Conservation (phyloP, 108 stramenopile species). For the Pseudonitzschia multiseries region DNA sequence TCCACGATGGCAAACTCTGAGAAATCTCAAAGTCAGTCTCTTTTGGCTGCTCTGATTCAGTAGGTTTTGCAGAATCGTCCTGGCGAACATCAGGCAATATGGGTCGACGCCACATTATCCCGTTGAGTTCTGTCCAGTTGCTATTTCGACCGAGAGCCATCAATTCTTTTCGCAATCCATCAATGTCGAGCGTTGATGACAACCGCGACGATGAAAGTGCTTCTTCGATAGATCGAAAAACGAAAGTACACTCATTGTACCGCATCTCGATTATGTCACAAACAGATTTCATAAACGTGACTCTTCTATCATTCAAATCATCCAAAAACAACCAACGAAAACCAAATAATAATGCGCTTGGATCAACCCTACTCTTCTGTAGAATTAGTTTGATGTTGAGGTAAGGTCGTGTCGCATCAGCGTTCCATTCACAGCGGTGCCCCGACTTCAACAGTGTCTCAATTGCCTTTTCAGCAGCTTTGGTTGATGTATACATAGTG, state of each 20-base stretch:
- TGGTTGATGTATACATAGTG: slow-evolving; percentile 64
- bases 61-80: background rate
- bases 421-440: slow-evolving; percentile 55
- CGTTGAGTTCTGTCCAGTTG: slow-evolving; percentile 16
- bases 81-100: background rate
- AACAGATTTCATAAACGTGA: slow-evolving; percentile 28
- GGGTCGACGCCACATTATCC: slow-evolving; percentile 17
- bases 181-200: slow-evolving; percentile 3
- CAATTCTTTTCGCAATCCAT: slow-evolving; percentile 15
- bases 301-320: slow-evolving; percentile 46
- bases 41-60: background rate
- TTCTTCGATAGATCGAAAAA: slow-evolving; percentile 39
- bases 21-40: background rate
- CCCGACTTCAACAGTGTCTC: slow-evolving; percentile 43
- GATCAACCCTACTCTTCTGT: slow-evolving; percentile 28
- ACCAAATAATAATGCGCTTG: slow-evolving; percentile 56
- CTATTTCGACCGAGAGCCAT: background rate
- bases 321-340: slow-evolving; percentile 74
- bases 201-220: slow-evolving; percentile 28
- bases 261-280: slow-evolving; percentile 32
- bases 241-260: background rate
- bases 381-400: slow-evolving; percentile 37
- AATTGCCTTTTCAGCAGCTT: slow-evolving; percentile 45
- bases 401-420: background rate
- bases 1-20: slow-evolving; percentile 5